Evolutionary conservation across 2,329 filamentous ascomycete species (phyloP).

Genomic region (Bipolaris gigantea): DNA sequence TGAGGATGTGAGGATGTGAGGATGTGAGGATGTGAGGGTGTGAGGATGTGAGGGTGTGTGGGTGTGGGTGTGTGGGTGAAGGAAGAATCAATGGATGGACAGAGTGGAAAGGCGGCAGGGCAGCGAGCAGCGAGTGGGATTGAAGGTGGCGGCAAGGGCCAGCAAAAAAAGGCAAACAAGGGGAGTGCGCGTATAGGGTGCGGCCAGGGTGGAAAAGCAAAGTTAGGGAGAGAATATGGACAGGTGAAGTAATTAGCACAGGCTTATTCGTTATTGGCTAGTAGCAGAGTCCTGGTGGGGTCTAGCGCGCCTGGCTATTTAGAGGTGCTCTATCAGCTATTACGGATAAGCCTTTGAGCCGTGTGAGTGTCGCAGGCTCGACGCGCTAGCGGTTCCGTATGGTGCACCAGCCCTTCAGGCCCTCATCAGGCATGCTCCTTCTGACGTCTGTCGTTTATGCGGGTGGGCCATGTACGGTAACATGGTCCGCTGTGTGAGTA

Average conservation of each 20-base stretch:
- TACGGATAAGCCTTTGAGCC: conserved; percentile 26
- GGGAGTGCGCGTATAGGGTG: conserved; percentile 10
- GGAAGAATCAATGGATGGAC: no score
- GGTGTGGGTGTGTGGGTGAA: neutral
- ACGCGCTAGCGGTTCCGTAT: conserved; percentile 18
- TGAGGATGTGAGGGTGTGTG: no score
- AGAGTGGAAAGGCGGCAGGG: no score
- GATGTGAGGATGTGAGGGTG: no score
- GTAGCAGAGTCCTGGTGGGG: conserved; percentile 23
- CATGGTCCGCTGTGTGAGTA: neutral
- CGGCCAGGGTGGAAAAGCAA: conserved; percentile 6
- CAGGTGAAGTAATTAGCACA: conserved; percentile 33
- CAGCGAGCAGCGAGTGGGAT: neutral
- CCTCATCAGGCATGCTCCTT: neutral
- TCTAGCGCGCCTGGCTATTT: conserved; percentile 29
- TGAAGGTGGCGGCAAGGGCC: conserved; percentile 1
- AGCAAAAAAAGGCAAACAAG: neutral
- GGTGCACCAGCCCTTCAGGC: neutral
- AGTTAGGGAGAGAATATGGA: conserved; percentile 17
- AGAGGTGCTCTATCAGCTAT: conserved; percentile 36
- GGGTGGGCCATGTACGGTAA: neutral
- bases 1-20: no score
- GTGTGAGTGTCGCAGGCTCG: conserved; percentile 21
- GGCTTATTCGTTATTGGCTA: conserved; percentile 33
- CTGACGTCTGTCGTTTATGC: neutral